Evolutionary conservation across 1,139 yeast genomes (phyloP), one percentile per base, ranked within the genome.

Genomic region (Blastobotrys serpentis): DNA sequence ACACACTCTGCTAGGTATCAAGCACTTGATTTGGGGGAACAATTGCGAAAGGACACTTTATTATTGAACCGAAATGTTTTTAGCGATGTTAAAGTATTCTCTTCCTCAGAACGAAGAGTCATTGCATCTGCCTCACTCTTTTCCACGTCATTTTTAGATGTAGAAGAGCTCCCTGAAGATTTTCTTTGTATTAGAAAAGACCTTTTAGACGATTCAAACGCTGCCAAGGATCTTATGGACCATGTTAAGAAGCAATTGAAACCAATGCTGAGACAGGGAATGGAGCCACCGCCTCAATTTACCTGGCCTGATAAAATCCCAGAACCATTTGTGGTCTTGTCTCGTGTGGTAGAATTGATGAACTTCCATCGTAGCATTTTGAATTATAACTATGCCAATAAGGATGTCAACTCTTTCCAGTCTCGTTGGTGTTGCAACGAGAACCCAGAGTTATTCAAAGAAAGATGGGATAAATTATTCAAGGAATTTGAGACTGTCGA

Each of bases 241-340:
- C 87, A 89, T 63, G 99, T 94, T 34, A 94, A 94, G 68, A 94
- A 92, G 79, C 89, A 90, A 73, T 75, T 94, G 63, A 94, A 94
- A 67, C 98, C 98, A 0, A 74, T 94, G 62, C 73, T 94, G 47
- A 80, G 99, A 67, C 92, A 90, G 67, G 98, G 98, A 1, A 87
- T 90, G 50, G 96, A 89, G 60, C 97, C 98, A 0, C 98, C 98
- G n/a, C 89, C 95, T 1, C 97, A 92, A 63, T 94, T 94, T 67
- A 87, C 98, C 0, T 94, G 99, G 99, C 98, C 99, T 1, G 88
- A 94, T 13, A 88, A 89, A 62, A 89, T 92, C 86, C 98, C 98
- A 0, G 95, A 92, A 64, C 99, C 99, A 1, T 90, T 88, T 66
- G 80, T 84, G 45, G 98, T 94, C 8, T 85, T 94, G 59, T 86